phyloP scores from a whole-genome alignment of 2,329 filamentous ascomycete species.

The Colletotrichum chrysophilum region DNA sequence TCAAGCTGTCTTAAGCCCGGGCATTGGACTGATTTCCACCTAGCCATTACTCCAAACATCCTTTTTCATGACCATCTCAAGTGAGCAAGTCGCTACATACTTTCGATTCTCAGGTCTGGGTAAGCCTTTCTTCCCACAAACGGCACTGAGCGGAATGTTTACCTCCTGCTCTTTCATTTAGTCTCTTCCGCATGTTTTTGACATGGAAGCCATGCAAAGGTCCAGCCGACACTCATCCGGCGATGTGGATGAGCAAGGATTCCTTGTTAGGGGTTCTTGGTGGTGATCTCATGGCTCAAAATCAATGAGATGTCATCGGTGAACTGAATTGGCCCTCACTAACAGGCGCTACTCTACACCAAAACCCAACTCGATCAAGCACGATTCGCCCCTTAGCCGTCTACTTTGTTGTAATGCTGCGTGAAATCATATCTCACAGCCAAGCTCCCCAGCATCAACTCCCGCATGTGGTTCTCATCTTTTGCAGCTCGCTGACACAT shows the following conservation, averaged over 20 bases:
- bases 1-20: neutral
- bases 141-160: neutral
- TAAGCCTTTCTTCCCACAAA: neutral
- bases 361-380: neutral
- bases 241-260: too few relatives aligned
- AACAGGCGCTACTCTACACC: neutral
- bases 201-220: too few relatives aligned
- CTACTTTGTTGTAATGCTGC: slow-evolving; percentile 42
- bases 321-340: neutral
- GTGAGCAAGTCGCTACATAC: neutral
- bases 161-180: too few relatives aligned
- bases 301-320: neutral
- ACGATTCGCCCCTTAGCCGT: neutral
- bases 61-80: neutral
- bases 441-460: slow-evolving; percentile 40
- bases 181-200: rapidly evolving
- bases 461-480: slow-evolving; percentile 35
- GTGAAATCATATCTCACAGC: slow-evolving; percentile 49
- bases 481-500: slow-evolving; percentile 38
- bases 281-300: too few relatives aligned
- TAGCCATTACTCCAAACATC: rapidly evolving
- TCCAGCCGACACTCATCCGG: too few relatives aligned
- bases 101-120: neutral
- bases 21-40: neutral
- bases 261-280: too few relatives aligned